A percentile compares a stretch with the other conserved stretches of the same genome.
Evolutionary conservation across 2,329 filamentous ascomycete species (phyloP).

Genomic region (Penicillium sp.): DNA sequence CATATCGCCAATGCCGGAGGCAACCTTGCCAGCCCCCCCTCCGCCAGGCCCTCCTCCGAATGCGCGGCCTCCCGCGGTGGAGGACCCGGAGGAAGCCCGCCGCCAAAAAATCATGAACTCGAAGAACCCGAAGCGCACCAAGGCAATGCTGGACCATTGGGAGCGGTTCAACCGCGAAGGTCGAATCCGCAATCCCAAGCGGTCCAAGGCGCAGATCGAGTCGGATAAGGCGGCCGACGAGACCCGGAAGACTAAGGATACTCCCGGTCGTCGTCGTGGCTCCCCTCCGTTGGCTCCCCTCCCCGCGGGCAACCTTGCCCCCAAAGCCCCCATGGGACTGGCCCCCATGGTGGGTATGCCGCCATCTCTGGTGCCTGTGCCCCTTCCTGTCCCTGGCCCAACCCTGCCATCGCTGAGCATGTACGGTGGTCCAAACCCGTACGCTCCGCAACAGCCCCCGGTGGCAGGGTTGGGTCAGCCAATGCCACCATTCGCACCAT

Average conservation of each 20-base stretch:
- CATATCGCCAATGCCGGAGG: slow-evolving; percentile 25
- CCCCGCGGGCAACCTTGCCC: slow-evolving; percentile 28
- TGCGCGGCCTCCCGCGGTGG: slow-evolving; percentile 23
- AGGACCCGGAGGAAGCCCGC: slow-evolving; percentile 41
- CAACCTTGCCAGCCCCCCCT: slow-evolving; percentile 16
- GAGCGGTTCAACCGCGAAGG: slow-evolving; percentile 51
- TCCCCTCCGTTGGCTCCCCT: slow-evolving; percentile 33
- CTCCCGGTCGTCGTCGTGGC: slow-evolving; percentile 36
- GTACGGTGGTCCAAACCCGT: slow-evolving; percentile 27
- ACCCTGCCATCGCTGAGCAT: slow-evolving; percentile 29
- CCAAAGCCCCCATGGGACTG: slow-evolving; percentile 28
- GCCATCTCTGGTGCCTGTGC: slow-evolving; percentile 20
- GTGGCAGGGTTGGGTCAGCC: slow-evolving; percentile 27
- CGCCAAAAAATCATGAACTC: slow-evolving; percentile 50
- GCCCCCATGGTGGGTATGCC: slow-evolving; percentile 27
- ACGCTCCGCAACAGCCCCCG: slow-evolving; percentile 23
- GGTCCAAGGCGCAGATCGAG: slow-evolving; percentile 53
- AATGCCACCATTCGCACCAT: slow-evolving; percentile 39
- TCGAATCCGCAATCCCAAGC: slow-evolving; percentile 52
- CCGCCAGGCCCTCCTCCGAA: slow-evolving; percentile 19
- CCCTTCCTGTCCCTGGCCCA: slow-evolving; percentile 14
- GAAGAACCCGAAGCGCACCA: slow-evolving; percentile 52
- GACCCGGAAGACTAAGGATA: slow-evolving; percentile 34
- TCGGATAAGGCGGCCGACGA: slow-evolving; percentile 45
- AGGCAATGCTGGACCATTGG: slow-evolving; percentile 55